Evolutionary conservation across 805 yeast genomes (phyloP).

Genomic region (Saturnispora diversa): DNA sequence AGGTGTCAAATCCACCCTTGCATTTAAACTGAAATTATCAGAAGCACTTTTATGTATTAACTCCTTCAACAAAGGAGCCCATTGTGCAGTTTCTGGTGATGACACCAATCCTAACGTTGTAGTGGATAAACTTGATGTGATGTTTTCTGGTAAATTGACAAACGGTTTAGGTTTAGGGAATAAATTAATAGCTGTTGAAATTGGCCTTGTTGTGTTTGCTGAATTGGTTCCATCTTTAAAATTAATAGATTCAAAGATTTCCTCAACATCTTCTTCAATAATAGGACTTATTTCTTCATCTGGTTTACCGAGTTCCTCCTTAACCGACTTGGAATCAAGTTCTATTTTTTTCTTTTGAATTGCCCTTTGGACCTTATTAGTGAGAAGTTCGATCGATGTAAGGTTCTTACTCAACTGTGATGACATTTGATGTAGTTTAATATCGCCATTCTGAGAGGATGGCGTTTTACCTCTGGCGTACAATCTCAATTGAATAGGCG

Average conservation of each 20-base stretch:
- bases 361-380: slow-evolving; percentile 23
- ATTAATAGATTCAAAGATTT: slow-evolving; percentile 23
- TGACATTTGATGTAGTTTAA: slow-evolving; percentile 3
- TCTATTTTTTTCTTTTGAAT: slow-evolving; percentile 20
- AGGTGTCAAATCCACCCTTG: slow-evolving; percentile 17
- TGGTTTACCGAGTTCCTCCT: slow-evolving; percentile 17
- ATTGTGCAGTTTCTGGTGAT: slow-evolving; percentile 34
- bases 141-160: slow-evolving; percentile 30
- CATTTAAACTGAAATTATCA: slow-evolving; percentile 12
- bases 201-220: background rate
- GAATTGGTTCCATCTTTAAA: background rate
- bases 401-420: slow-evolving; percentile 23
- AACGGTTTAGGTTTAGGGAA: slow-evolving; percentile 25
- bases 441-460: too few relatives aligned
- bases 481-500: too few relatives aligned
- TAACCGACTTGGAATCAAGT: slow-evolving; percentile 13
- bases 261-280: slow-evolving; percentile 24
- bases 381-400: slow-evolving; percentile 25
- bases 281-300: slow-evolving; percentile 14
- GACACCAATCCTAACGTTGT: slow-evolving; percentile 35
- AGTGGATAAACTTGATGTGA: slow-evolving; percentile 32
- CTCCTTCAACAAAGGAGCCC: slow-evolving; percentile 39
- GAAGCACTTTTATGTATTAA: slow-evolving; percentile 29
- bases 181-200: slow-evolving; percentile 5
- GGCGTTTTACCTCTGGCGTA: too few relatives aligned